These are phyloP conservation scores for Pseudophaeomoniella oleicola DNA, from an alignment of 2,329 filamentous ascomycete genomes.

Conservation along the genomic window DNA sequence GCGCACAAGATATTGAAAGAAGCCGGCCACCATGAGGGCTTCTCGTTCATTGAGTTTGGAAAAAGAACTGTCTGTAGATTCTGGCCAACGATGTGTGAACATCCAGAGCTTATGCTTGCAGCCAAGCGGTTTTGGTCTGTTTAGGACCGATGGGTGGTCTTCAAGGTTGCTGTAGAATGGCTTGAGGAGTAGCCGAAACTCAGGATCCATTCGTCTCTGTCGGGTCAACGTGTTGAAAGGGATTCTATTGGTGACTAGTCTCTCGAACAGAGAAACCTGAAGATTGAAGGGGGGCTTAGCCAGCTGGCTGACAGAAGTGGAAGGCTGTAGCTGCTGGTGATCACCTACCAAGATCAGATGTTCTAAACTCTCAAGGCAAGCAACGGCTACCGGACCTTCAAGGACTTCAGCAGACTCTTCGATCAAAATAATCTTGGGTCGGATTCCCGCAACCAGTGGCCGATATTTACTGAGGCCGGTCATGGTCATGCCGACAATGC, in stretches of 20 bases:
- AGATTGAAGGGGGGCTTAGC: slow-evolving; percentile 48
- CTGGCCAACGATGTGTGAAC: slow-evolving; percentile 52
- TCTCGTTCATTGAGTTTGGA: slow-evolving; percentile 59
- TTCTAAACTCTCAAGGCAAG: slow-evolving; percentile 46
- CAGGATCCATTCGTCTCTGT: slow-evolving; percentile 61
- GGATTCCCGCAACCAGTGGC: slow-evolving; percentile 48
- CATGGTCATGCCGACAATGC: slow-evolving; percentile 55
- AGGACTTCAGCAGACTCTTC: slow-evolving; percentile 68
- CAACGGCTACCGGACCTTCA: slow-evolving; percentile 41
- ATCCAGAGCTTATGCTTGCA: slow-evolving; percentile 27
- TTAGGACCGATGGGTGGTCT: slow-evolving; percentile 43
- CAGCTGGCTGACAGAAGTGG: slow-evolving; percentile 48
- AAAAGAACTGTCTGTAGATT: slow-evolving; percentile 46
- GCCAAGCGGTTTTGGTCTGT: slow-evolving; percentile 40
- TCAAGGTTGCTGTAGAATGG: slow-evolving; percentile 47
- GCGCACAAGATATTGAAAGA: slow-evolving; percentile 56
- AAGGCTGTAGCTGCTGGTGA: slow-evolving; percentile 60
- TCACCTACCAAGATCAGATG: slow-evolving; percentile 62
- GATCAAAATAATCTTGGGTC: slow-evolving; percentile 55
- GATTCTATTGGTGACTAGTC: slow-evolving; percentile 52
- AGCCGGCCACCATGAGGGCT: slow-evolving; percentile 59
- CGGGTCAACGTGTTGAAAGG: slow-evolving; percentile 49
- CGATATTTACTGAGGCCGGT: slow-evolving; percentile 74
- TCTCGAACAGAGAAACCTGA: slow-evolving; percentile 65
- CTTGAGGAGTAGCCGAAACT: slow-evolving; percentile 44